Percentiles rank a stretch among this genome's conserved stretches.
Evolutionary conservation across 139 green algal genomes (phyloP).

Genomic region (Chlamydomonas sp.): DNA sequence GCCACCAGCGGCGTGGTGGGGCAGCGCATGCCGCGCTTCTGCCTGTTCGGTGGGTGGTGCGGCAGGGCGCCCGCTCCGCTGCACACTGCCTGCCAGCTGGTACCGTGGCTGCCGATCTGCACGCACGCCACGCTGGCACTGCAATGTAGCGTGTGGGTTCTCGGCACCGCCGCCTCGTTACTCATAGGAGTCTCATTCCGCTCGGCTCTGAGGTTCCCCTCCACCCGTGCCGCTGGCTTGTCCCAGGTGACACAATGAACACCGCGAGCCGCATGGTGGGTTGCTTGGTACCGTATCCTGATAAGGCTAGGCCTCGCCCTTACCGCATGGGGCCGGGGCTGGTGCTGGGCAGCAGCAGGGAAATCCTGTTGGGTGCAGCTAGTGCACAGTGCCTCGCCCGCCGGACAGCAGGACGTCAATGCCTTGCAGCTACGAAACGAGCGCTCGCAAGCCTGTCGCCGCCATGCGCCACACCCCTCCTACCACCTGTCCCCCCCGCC

Average conservation of each 20-base stretch:
- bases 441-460: not conserved
- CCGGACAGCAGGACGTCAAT: no score
- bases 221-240: not conserved
- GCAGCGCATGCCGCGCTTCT: constrained; percentile 52
- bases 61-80: no score
- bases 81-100: constrained; percentile 55
- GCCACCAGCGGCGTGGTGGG: constrained; percentile 55
- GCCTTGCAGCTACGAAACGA: no score
- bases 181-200: no score
- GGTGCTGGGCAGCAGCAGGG: no score
- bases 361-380: not conserved
- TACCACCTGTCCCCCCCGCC: not conserved
- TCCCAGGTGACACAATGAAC: constrained; percentile 59
- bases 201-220: not conserved
- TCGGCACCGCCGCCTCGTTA: no score
- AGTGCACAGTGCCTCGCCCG: no score
- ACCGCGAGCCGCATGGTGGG: constrained; percentile 66
- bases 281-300: not conserved
- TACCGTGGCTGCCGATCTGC: not conserved
- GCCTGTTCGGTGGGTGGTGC: constrained; percentile 51
- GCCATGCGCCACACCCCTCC: not conserved
- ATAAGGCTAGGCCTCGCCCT: no score
- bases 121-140: no score
- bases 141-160: no score
- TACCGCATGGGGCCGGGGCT: no score